A percentile compares a stretch with the other conserved stretches of the same genome.
Evolutionary conservation across 179 eudicot species (phyloP).

Genomic region (Nepenthes alata): DNA sequence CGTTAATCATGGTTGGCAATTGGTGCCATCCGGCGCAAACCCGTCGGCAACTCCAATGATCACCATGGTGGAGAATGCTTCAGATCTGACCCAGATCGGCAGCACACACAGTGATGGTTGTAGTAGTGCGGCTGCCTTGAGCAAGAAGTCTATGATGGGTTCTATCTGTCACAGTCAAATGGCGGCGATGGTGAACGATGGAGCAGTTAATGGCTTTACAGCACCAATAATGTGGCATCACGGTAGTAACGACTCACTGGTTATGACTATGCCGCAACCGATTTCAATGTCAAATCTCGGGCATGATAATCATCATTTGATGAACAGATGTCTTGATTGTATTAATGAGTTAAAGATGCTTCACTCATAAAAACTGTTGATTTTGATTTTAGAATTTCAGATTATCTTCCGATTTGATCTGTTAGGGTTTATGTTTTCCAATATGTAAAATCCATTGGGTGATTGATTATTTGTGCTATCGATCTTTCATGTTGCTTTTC

Average conservation of each 20-base stretch:
- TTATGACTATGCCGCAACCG: neutral
- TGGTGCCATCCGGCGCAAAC: constrained; percentile 9
- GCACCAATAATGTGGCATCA: neutral
- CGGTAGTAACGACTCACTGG: neutral
- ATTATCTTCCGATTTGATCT: too few relatives aligned
- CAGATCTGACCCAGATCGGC: neutral
- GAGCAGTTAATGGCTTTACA: neutral
- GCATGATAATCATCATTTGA: neutral
- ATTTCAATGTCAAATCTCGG: neutral
- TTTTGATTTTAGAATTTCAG: neutral
- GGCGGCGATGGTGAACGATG: neutral
- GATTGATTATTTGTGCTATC: too few relatives aligned
- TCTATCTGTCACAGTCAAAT: constrained; percentile 9
- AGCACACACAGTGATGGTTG: constrained; percentile 1
- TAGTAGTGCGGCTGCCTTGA: constrained; percentile 7
- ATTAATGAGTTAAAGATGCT: neutral
- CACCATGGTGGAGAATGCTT: neutral
- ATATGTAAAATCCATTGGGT: too few relatives aligned
- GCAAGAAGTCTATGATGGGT: neutral
- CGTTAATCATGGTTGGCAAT: neutral
- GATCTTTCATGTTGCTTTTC: too few relatives aligned
- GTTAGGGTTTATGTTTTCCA: too few relatives aligned
- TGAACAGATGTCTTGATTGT: neutral
- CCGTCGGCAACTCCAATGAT: constrained; percentile 3
- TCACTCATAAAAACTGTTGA: neutral